phyloP scores from a whole-genome alignment of 2,329 filamentous ascomycete genomes.

The Fusarium ramigenum region DNA sequence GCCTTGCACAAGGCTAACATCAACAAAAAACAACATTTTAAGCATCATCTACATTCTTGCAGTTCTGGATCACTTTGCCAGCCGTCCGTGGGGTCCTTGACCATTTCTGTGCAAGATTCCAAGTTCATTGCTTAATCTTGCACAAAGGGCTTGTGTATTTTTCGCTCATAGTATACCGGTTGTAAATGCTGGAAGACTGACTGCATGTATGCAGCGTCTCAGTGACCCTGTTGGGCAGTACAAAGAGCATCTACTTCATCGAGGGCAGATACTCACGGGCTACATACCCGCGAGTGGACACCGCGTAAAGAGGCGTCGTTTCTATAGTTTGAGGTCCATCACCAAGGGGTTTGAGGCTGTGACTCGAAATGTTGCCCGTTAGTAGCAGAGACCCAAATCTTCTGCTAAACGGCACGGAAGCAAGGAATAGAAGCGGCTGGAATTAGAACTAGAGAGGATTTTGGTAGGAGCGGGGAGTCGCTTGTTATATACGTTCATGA shows the following conservation, averaged over 20 bases:
- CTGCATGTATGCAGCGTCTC: not conserved
- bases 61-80: not conserved
- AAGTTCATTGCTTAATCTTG: not conserved
- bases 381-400: not conserved
- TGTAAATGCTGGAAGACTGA: not conserved
- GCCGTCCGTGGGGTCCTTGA: not conserved
- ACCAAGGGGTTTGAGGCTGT: not conserved
- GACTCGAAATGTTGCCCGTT: not conserved
- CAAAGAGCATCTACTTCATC: not conserved
- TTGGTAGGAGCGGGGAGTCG: too few species aligned
- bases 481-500: not conserved
- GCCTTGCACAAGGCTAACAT: too few species aligned
- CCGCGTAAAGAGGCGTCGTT: not conserved
- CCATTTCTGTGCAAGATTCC: not conserved
- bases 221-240: not conserved
- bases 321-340: not conserved
- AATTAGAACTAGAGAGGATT: accelerated
- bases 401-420: not conserved
- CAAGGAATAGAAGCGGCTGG: not conserved
- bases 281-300: not conserved
- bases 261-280: not conserved
- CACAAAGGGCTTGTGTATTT: accelerated
- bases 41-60: too few species aligned
- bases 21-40: not conserved
- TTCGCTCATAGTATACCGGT: too few species aligned